These are phyloP conservation scores for Limonomyces culmigenus DNA, from an alignment of 1,284 basidiomycete species.

Conservation along the genomic window DNA sequence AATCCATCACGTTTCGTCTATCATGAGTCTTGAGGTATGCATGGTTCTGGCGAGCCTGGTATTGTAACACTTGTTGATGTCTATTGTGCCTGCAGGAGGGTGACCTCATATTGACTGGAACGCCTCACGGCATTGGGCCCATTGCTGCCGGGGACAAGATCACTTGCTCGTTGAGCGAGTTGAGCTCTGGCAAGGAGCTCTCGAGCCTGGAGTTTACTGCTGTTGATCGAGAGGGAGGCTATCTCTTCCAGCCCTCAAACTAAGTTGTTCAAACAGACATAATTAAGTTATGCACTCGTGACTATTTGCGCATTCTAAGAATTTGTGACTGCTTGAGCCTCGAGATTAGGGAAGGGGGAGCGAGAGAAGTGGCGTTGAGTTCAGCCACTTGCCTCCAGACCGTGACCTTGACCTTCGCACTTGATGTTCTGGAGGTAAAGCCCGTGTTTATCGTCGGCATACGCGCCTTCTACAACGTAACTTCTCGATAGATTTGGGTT, in stretches of 20 bases:
- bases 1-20: conserved; percentile 82
- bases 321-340: no score
- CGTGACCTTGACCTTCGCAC: not conserved
- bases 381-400: not conserved
- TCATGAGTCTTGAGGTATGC: conserved; percentile 85
- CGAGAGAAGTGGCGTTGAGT: no score
- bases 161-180: conserved; percentile 54
- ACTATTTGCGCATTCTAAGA: not conserved
- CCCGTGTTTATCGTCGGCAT: not conserved
- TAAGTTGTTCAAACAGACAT: not conserved
- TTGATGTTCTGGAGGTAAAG: not conserved
- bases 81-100: conserved; percentile 53
- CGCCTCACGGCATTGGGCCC: conserved; percentile 81
- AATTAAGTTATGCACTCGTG: not conserved
- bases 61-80: conserved; percentile 3
- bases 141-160: conserved; percentile 67
- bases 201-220: conserved; percentile 51
- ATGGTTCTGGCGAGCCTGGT: not conserved
- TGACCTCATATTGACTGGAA: conserved; percentile 80
- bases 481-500: conserved; percentile 62
- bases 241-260: conserved; percentile 25
- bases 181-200: conserved; percentile 37
- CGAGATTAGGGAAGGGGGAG: no score
- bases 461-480: not conserved
- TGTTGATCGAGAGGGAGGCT: conserved; percentile 54